Percentiles rank a stretch among this genome's conserved stretches.
Conservation (phyloP, 805 yeast genomes). For the Kodamaea fukazawae region DNA sequence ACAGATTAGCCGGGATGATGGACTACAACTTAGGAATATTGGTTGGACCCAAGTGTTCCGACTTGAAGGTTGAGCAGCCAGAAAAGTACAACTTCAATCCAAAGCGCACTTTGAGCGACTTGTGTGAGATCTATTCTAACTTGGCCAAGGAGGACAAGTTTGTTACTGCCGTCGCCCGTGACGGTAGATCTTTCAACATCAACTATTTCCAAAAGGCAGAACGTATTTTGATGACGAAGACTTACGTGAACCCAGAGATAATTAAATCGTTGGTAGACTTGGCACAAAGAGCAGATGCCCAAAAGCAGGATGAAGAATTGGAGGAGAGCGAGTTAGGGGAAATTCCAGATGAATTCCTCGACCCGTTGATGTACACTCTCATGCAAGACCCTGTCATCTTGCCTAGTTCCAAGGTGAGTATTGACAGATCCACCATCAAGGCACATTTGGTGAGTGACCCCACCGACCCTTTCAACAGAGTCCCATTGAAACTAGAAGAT, state of each 20-base stretch:
- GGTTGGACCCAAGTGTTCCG: slow-evolving; percentile 93
- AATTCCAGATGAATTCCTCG: slow-evolving; percentile 92
- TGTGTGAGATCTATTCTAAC: slow-evolving; percentile 75
- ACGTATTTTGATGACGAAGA: slow-evolving; percentile 56
- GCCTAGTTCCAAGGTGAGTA: slow-evolving; percentile 80
- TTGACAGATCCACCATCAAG: slow-evolving; percentile 88
- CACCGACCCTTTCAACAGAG: slow-evolving; percentile 95
- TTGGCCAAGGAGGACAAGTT: slow-evolving; percentile 64
- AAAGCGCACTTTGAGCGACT: slow-evolving; percentile 59
- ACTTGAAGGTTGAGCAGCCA: slow-evolving; percentile 80
- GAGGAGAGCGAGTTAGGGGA: slow-evolving; percentile 90
- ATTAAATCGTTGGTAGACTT: slow-evolving; percentile 53
- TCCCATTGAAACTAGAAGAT: slow-evolving; percentile 86
- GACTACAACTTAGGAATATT: slow-evolving; percentile 88
- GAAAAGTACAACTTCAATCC: slow-evolving; percentile 84
- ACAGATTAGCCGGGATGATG: slow-evolving; percentile 92
- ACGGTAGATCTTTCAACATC: slow-evolving; percentile 81
- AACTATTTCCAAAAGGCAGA: slow-evolving; percentile 69
- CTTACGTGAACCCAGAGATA: slow-evolving; percentile 47
- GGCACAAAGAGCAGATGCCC: slow-evolving; percentile 61
- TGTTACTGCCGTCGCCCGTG: slow-evolving; percentile 78
- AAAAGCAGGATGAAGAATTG: slow-evolving; percentile 62
- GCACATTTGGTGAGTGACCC: slow-evolving; percentile 92
- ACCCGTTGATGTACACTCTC: slow-evolving; percentile 92
- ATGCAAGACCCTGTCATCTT: slow-evolving; percentile 97